A percentile compares a stretch with the other conserved stretches of the same genome.
These are phyloP conservation scores for Claviceps sp. DNA, from an alignment of 2,329 filamentous ascomycete species.

Conservation along the genomic window DNA sequence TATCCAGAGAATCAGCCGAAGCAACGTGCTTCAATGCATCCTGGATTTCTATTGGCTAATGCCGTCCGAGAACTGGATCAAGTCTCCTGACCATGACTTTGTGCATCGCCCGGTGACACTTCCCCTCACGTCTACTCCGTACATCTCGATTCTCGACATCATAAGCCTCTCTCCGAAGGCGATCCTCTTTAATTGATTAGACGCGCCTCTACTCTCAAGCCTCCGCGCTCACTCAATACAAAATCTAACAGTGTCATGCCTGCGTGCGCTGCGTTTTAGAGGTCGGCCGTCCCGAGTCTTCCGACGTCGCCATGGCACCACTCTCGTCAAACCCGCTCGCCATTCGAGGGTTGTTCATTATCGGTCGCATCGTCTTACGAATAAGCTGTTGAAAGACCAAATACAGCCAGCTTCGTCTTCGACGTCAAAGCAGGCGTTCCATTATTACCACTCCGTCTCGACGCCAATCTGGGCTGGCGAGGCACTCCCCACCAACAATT, in stretches of 20 bases:
- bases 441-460: not conserved
- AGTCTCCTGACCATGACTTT: not conserved
- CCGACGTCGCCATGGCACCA: slow-evolving; percentile 41
- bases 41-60: slow-evolving; percentile 1
- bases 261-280: slow-evolving; percentile 37
- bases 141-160: slow-evolving; percentile 1
- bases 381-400: slow-evolving; percentile 1
- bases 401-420: not conserved
- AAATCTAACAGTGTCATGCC: slow-evolving; percentile 10
- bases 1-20: too few species aligned
- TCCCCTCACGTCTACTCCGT: slow-evolving; percentile 1
- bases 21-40: not conserved
- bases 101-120: not conserved
- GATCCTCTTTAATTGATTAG: not conserved
- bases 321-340: slow-evolving; percentile 33
- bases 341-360: not conserved
- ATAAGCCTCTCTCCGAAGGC: not conserved
- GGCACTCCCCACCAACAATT: not conserved
- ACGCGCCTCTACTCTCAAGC: not conserved
- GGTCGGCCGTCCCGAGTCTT: slow-evolving; percentile 23
- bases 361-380: not conserved
- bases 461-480: not conserved
- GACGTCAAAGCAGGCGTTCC: not conserved
- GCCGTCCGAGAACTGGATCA: not conserved
- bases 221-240: not conserved